Evolutionary conservation across 2,329 filamentous ascomycete species (phyloP).

Genomic region (Fusarium siculi): DNA sequence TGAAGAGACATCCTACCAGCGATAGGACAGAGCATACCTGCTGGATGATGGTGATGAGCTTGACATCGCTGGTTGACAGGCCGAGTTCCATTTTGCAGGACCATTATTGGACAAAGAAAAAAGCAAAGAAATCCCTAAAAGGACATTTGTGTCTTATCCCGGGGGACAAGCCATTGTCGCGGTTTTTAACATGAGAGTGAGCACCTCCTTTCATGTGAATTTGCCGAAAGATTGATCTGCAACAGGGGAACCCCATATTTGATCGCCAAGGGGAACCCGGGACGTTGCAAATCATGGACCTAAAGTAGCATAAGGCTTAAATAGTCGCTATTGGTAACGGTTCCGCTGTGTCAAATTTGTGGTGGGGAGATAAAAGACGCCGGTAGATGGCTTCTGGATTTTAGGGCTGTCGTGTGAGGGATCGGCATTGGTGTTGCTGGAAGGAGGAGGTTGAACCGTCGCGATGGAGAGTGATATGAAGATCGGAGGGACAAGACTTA

Average conservation of each 20-base stretch:
- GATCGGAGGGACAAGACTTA: neutral
- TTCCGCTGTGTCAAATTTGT: neutral
- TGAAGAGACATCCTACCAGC: slow-evolving; percentile 4
- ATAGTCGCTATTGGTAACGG: neutral
- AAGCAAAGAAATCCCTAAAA: neutral
- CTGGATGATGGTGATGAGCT: slow-evolving; percentile 11
- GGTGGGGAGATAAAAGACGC: neutral
- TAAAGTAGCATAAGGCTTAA: neutral
- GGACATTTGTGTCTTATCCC: fast-evolving
- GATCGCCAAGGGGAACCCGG: neutral
- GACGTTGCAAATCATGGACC: neutral
- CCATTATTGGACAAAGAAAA: neutral
- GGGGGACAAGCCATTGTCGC: fast-evolving
- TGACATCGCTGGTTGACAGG: neutral
- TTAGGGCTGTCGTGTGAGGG: neutral
- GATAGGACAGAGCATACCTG: slow-evolving; percentile 9
- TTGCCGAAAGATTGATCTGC: slow-evolving; percentile 1
- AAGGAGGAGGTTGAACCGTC: neutral
- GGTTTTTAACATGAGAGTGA: neutral
- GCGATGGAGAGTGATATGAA: neutral
- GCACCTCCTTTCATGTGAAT: neutral
- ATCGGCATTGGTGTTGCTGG: neutral
- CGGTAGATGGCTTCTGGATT: neutral
- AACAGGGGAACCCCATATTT: neutral
- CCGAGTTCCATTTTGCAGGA: neutral